Evolutionary conservation across 345 rosid species (phyloP).

Genomic region (Eucalyptus marginata): DNA sequence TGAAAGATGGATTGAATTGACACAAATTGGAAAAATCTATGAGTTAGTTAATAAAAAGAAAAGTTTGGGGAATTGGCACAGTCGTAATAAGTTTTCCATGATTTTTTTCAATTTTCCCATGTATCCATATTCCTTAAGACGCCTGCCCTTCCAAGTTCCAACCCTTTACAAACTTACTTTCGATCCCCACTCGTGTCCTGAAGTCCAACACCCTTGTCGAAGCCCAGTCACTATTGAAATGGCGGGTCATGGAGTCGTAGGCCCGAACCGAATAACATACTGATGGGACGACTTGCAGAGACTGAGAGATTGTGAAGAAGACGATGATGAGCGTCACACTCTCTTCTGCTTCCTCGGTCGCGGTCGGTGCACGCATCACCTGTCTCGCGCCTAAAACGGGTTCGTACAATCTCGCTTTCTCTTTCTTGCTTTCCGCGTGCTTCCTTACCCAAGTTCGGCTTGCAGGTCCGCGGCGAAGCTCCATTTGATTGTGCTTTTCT

Average conservation of each 20-base stretch:
- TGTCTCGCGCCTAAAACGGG: neutral
- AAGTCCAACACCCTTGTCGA: neutral
- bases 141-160: neutral
- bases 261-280: neutral
- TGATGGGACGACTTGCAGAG: neutral
- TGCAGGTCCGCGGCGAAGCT: neutral
- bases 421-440: neutral
- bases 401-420: neutral
- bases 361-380: neutral
- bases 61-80: too few species aligned
- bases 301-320: neutral
- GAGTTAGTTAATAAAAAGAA: too few species aligned
- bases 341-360: neutral
- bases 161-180: neutral
- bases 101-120: neutral
- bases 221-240: neutral
- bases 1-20: rapidly evolving
- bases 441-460: neutral
- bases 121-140: neutral
- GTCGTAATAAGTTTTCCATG: too few species aligned
- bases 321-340: neutral
- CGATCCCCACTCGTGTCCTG: neutral
- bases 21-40: too few species aligned
- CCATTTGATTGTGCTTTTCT: neutral
- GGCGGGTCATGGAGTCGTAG: neutral